phyloP scores from a whole-genome alignment of 2,329 filamentous ascomycete genomes.

The Aspergillus costaricaensis region DNA sequence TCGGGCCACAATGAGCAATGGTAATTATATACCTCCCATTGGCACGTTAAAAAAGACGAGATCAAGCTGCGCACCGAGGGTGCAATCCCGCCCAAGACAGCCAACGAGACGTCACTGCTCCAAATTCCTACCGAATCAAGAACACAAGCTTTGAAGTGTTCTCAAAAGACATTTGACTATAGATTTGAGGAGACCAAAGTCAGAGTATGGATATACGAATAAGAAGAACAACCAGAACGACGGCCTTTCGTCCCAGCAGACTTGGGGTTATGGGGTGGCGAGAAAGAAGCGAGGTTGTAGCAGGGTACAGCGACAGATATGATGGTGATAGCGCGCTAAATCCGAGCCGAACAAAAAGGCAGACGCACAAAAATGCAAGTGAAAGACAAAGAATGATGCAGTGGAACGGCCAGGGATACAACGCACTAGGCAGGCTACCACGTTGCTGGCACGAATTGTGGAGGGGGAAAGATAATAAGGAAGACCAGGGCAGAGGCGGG shows the following conservation, averaged over 20 bases:
- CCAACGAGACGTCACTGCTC: not conserved
- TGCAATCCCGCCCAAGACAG: not conserved
- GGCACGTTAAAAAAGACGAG: not conserved
- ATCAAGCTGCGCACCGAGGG: not conserved
- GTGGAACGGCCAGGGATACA: slow-evolving; percentile 16
- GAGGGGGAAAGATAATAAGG: slow-evolving; percentile 11
- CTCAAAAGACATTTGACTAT: not conserved
- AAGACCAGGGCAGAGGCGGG: slow-evolving; percentile 12
- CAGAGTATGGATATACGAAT: not conserved
- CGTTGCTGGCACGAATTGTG: slow-evolving; percentile 17
- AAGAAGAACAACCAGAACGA: slow-evolving; percentile 3
- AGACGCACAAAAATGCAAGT: slow-evolving; percentile 18
- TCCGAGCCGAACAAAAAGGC: slow-evolving; percentile 18
- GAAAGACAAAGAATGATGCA: slow-evolving; percentile 19
- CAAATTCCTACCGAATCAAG: not conserved
- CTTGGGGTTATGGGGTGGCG: not conserved
- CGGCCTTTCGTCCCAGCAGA: not conserved
- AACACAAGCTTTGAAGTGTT: not conserved
- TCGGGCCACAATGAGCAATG: not conserved
- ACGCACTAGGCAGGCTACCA: slow-evolving; percentile 18
- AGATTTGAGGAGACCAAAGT: not conserved
- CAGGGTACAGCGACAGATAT: slow-evolving; percentile 3
- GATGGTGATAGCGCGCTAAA: slow-evolving; percentile 21
- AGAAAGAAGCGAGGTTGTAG: slow-evolving; percentile 3
- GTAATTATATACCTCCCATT: not conserved